phyloP scores from a whole-genome alignment of 352 stramenopile genomes.

The Phytophthora vignae region DNA sequence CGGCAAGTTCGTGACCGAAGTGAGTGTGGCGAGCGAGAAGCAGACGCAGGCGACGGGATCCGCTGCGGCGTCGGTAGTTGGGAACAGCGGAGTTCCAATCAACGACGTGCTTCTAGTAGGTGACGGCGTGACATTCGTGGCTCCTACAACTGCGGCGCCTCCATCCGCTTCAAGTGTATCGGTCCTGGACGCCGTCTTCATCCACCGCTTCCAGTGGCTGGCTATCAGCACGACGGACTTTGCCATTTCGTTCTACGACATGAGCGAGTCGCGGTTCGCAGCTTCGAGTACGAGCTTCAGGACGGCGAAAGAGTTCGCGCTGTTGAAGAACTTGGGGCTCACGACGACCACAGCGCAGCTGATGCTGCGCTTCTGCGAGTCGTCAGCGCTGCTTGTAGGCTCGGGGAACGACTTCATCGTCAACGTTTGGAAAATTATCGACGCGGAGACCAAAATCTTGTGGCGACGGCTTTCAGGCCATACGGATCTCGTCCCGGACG shows the following conservation, averaged over 20 bases:
- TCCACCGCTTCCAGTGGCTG: slow-evolving; percentile 67
- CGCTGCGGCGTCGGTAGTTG: not conserved
- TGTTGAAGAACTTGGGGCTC: slow-evolving; percentile 62
- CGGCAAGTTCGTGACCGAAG: slow-evolving; percentile 61
- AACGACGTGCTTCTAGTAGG: slow-evolving; percentile 33
- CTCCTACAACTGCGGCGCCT: slow-evolving; percentile 12
- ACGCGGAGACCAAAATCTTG: slow-evolving; percentile 63
- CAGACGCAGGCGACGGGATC: slow-evolving; percentile 22
- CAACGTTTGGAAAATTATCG: slow-evolving; percentile 75
- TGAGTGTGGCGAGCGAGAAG: slow-evolving; percentile 35
- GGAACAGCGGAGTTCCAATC: slow-evolving; percentile 3
- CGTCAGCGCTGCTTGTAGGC: slow-evolving; percentile 57
- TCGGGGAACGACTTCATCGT: slow-evolving; percentile 76
- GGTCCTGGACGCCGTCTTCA: slow-evolving; percentile 74
- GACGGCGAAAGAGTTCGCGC: slow-evolving; percentile 41
- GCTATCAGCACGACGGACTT: slow-evolving; percentile 82
- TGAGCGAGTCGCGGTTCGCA: slow-evolving; percentile 55
- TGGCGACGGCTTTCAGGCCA: slow-evolving; percentile 65
- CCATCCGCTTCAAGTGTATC: slow-evolving; percentile 46
- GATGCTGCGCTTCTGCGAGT: slow-evolving; percentile 72
- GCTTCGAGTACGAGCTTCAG: slow-evolving; percentile 1
- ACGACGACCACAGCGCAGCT: slow-evolving; percentile 71
- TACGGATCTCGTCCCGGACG: slow-evolving; percentile 68
- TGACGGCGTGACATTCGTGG: slow-evolving; percentile 33
- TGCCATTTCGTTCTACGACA: slow-evolving; percentile 83